A percentile compares a stretch with the other conserved stretches of the same genome.
Evolutionary conservation across 148 eudicot species (phyloP).

Genomic region (Diospyros lotus): DNA sequence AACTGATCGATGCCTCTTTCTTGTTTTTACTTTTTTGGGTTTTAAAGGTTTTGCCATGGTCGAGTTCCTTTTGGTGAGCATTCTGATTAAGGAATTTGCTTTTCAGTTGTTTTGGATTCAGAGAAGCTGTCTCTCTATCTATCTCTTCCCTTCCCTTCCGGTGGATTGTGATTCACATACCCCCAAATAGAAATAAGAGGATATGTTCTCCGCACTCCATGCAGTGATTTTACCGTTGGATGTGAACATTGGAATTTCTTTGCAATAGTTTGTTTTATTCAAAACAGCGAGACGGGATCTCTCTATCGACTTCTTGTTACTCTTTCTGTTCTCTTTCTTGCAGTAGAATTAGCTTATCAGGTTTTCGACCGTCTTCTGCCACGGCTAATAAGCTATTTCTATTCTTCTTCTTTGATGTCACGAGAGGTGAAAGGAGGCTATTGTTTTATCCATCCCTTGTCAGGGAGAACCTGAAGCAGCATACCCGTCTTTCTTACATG

Average conservation of each 20-base stretch:
- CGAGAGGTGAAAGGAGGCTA: slow-evolving; percentile 34
- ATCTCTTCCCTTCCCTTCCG: slow-evolving; percentile 11
- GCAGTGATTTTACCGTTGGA: too few relatives aligned
- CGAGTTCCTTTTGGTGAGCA: slow-evolving; percentile 58
- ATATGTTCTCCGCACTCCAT: not conserved
- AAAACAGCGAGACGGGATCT: slow-evolving; percentile 7
- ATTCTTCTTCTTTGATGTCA: slow-evolving; percentile 17
- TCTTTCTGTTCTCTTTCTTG: slow-evolving; percentile 16
- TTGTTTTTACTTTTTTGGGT: not conserved
- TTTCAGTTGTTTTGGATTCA: slow-evolving; percentile 23
- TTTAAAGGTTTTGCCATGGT: slow-evolving; percentile 35
- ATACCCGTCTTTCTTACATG: slow-evolving; percentile 30
- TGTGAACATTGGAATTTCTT: not conserved
- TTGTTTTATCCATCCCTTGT: slow-evolving; percentile 27
- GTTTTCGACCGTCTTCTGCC: not conserved
- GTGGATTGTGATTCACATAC: slow-evolving; percentile 15
- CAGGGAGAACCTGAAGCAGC: slow-evolving; percentile 16
- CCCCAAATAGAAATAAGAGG: not conserved
- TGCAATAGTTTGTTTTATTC: not conserved
- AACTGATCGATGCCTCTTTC: not conserved
- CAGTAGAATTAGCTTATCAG: slow-evolving; percentile 21
- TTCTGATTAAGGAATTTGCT: slow-evolving; percentile 36
- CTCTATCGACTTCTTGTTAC: slow-evolving; percentile 23
- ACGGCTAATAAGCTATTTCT: slow-evolving; percentile 13
- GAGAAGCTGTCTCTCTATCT: slow-evolving; percentile 18